These are phyloP conservation scores for Saturnispora gosingensis DNA, from an alignment of 805 yeast genomes.

Conservation along the genomic window DNA sequence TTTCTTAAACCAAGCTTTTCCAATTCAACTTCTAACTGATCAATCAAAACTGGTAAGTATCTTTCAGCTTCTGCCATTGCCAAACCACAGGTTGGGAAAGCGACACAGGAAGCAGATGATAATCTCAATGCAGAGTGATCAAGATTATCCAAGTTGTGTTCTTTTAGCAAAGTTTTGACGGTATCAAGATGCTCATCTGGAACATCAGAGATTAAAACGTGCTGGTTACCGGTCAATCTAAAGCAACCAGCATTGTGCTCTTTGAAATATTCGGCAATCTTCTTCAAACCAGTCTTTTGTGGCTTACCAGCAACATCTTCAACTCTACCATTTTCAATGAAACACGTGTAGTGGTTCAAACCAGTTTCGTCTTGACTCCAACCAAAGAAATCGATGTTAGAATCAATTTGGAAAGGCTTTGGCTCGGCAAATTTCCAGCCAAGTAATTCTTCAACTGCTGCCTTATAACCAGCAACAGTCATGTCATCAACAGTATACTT, in stretches of 20 bases:
- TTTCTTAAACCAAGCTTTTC: constrained; percentile 92
- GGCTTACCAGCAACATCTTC: constrained; percentile 87
- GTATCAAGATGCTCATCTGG: constrained; percentile 55
- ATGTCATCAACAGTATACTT: constrained; percentile 93
- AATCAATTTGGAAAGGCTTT: constrained; percentile 64
- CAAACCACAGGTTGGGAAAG: constrained; percentile 96
- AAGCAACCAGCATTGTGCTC: constrained; percentile 67
- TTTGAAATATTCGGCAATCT: constrained; percentile 62
- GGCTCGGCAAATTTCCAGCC: constrained; percentile 69
- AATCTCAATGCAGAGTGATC: constrained; percentile 68
- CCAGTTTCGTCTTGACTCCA: constrained; percentile 87
- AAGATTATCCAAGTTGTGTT: constrained; percentile 77
- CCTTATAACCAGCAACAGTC: constrained; percentile 77
- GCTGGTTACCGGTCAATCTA: constrained; percentile 95
- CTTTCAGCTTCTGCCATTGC: constrained; percentile 99
- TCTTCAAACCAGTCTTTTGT: constrained; percentile 77
- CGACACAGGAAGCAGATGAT: constrained; percentile 94
- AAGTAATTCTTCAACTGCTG: constrained; percentile 73
- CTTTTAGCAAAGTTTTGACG: constrained; percentile 54
- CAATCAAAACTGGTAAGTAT: constrained; percentile 71
- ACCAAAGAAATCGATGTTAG: constrained; percentile 87
- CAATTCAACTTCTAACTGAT: constrained; percentile 74
- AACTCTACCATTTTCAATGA: constrained; percentile 93
- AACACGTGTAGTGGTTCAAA: constrained; percentile 82
- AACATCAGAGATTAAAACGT: constrained; percentile 66